Evolutionary conservation across 192 early-diverging fungal species (phyloP).

Genomic region (Mortierella alpina): DNA sequence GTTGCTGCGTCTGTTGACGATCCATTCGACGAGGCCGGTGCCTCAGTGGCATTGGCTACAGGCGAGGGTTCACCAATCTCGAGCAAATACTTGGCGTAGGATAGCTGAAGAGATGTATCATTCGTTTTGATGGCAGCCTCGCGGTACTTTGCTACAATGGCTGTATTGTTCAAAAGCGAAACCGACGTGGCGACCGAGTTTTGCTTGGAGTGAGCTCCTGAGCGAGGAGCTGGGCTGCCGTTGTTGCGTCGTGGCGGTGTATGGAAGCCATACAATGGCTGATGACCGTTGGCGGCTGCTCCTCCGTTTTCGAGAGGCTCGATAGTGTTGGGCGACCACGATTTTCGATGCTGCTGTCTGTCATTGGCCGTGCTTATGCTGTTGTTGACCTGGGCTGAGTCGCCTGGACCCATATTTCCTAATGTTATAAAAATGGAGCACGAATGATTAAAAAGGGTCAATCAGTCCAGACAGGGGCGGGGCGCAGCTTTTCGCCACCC

Average conservation of each 20-base stretch:
- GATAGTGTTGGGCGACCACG: constrained; percentile 38
- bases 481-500: not conserved
- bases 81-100: constrained; percentile 82
- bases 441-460: not conserved
- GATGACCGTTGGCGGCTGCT: not conserved
- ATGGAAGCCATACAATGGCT: not conserved
- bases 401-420: constrained; percentile 34
- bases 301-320: constrained; percentile 13
- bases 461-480: not conserved
- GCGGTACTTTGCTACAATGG: constrained; percentile 66
- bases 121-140: constrained; percentile 82
- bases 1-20: not conserved
- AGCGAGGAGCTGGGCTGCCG: constrained; percentile 13
- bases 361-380: not conserved
- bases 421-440: no score
- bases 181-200: constrained; percentile 41
- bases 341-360: constrained; percentile 14
- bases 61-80: constrained; percentile 63
- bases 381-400: not conserved
- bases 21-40: constrained; percentile 9
- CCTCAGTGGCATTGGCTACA: not conserved
- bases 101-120: constrained; percentile 75
- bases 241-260: constrained; percentile 27
- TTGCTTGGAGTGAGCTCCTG: constrained; percentile 31
- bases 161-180: constrained; percentile 28